Evolutionary conservation across 176 grass and related monocot species (phyloP).

Genomic region (Avena eriantha): DNA sequence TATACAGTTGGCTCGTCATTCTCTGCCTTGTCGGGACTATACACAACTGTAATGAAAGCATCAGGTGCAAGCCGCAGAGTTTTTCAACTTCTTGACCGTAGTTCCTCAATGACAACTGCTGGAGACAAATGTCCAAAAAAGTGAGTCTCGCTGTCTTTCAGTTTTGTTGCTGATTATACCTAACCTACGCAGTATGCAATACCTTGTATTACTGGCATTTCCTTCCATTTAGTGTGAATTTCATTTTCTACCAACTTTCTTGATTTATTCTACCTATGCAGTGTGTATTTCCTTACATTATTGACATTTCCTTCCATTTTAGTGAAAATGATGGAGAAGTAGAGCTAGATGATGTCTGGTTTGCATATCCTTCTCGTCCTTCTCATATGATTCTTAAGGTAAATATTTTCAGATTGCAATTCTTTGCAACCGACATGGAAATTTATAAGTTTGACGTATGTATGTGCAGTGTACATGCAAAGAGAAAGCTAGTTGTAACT

Average conservation of each 20-base stretch:
- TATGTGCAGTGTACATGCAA: conserved; percentile 1
- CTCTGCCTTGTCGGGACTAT: conserved; percentile 88
- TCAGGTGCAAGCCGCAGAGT: conserved; percentile 94
- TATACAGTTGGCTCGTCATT: conserved; percentile 87
- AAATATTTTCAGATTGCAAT: conserved; percentile 36
- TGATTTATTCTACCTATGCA: not conserved
- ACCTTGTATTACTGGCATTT: conserved; percentile 36
- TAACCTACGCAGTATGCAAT: conserved; percentile 19
- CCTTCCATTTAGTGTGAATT: conserved; percentile 46
- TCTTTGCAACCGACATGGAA: not conserved
- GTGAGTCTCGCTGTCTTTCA: conserved; percentile 53
- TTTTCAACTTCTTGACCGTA: conserved; percentile 90
- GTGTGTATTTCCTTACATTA: conserved; percentile 26
- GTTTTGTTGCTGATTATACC: conserved; percentile 32
- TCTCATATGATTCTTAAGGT: conserved; percentile 99
- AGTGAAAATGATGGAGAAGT: conserved; percentile 85
- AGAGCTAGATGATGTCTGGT: conserved; percentile 97
- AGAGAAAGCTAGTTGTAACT: conserved; percentile 15
- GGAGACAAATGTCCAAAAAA: conserved; percentile 71
- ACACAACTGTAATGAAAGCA: conserved; percentile 98
- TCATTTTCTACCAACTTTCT: not conserved
- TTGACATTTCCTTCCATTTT: conserved; percentile 39
- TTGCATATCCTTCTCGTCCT: conserved; percentile 97
- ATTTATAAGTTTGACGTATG: conserved; percentile 33
- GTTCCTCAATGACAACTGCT: conserved; percentile 77